Evolutionary conservation across 2,329 filamentous ascomycete genomes (phyloP).

Genomic region (Triangularia verruculosa): DNA sequence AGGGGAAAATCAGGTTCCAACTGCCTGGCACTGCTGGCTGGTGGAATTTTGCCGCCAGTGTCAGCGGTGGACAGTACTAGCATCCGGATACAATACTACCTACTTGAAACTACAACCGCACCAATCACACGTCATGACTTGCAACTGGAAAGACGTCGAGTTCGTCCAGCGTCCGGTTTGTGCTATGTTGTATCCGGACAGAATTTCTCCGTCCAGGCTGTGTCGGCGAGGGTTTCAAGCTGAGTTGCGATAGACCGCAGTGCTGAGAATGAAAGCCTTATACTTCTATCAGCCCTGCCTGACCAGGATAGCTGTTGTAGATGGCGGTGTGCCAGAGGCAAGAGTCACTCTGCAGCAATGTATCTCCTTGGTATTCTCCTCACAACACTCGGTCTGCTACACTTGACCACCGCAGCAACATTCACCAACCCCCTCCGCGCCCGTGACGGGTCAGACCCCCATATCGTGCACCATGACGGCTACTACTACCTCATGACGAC

Average conservation of each 20-base stretch:
- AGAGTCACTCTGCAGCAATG: not conserved
- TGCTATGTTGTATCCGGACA: not conserved
- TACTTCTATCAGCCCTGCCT: not conserved
- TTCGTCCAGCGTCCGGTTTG: not conserved
- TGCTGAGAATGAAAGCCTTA: not conserved
- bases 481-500: constrained; percentile 58
- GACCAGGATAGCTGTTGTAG: not conserved
- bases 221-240: not conserved
- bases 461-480: constrained; percentile 46
- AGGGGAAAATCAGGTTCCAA: not conserved
- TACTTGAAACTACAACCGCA: not conserved
- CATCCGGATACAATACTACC: not conserved
- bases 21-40: not conserved
- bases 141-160: no score
- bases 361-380: not conserved
- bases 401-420: constrained; percentile 4
- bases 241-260: no score
- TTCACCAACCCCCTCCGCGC: constrained; percentile 15
- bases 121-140: not conserved
- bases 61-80: not conserved
- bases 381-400: constrained; percentile 4
- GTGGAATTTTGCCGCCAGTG: no score
- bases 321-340: not conserved
- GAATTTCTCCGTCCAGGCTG: not conserved
- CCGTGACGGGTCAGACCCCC: constrained; percentile 13